Conservation (phyloP, 148 eudicot species). For the Persicaria maculosa region DNA sequence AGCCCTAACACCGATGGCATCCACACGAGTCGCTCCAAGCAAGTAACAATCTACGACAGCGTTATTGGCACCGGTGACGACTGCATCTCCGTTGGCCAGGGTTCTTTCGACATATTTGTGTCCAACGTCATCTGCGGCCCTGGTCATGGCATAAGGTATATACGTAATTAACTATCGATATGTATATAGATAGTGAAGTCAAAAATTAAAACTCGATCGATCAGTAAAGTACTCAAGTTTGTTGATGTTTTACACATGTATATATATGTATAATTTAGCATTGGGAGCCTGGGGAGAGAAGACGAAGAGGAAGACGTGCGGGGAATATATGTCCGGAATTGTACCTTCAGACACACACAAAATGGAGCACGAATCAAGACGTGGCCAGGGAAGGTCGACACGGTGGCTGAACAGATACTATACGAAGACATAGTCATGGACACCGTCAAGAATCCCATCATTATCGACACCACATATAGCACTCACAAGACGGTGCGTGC, state of each 20-base stretch:
- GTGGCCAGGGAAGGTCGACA: slow-evolving; percentile 19
- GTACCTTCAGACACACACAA: slow-evolving; percentile 27
- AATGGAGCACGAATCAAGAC: slow-evolving; percentile 68
- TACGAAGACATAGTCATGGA: slow-evolving; percentile 36
- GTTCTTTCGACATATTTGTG: slow-evolving; percentile 23
- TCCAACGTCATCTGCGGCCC: slow-evolving; percentile 38
- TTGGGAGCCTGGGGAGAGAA: slow-evolving; percentile 40
- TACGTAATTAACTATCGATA: neutral
- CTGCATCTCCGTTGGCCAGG: slow-evolving; percentile 44
- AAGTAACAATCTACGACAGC: slow-evolving; percentile 23
- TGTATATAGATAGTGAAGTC: neutral
- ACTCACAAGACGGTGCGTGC: slow-evolving; percentile 6
- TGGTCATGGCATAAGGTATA: slow-evolving; percentile 57
- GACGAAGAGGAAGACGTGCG: slow-evolving; percentile 17
- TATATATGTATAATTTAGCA: slow-evolving; percentile 15
- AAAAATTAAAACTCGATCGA: neutral
- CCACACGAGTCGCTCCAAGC: slow-evolving; percentile 25
- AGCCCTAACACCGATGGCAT: slow-evolving; percentile 67
- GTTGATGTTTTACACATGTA: neutral
- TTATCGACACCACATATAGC: slow-evolving; percentile 41
- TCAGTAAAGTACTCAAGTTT: neutral
- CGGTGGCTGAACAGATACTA: slow-evolving; percentile 27
- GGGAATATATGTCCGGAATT: slow-evolving; percentile 22
- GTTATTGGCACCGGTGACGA: slow-evolving; percentile 48
- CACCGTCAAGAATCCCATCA: slow-evolving; percentile 38